These are phyloP conservation scores for Spiromastix sp. DNA, from an alignment of 2,329 filamentous ascomycete genomes.

Conservation along the genomic window DNA sequence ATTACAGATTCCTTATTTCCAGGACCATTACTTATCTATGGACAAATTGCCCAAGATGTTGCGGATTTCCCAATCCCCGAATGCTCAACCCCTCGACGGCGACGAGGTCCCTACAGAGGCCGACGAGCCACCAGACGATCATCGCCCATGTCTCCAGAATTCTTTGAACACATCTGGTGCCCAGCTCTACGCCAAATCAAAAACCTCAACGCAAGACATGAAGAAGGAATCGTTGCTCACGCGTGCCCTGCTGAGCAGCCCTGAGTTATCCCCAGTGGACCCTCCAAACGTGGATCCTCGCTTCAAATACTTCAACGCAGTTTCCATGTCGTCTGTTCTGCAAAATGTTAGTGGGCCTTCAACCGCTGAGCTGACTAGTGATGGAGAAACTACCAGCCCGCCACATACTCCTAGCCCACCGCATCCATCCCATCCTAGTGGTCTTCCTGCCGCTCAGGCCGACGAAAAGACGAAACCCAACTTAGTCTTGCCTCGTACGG, in stretches of 20 bases:
- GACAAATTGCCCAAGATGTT: constrained; percentile 28
- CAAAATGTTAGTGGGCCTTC: constrained; percentile 68
- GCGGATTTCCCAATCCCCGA: constrained; percentile 30
- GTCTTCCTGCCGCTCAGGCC: constrained; percentile 13
- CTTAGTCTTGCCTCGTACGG: constrained; percentile 19
- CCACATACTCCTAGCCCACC: constrained; percentile 84
- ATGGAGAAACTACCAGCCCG: constrained; percentile 81
- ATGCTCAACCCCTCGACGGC: constrained; percentile 31
- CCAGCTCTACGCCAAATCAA: constrained; percentile 37
- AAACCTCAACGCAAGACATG: constrained; percentile 37
- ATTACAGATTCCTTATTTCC: neutral
- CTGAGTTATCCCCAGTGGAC: constrained; percentile 39
- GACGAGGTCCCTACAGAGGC: constrained; percentile 64
- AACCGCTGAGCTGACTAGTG: constrained; percentile 87
- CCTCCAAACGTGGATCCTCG: constrained; percentile 5
- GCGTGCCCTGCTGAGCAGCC: constrained; percentile 62
- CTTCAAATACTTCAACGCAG: constrained; percentile 15
- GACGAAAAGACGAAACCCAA: neutral
- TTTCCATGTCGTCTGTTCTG: constrained; percentile 50
- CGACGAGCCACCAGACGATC: constrained; percentile 75
- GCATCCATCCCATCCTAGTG: constrained; percentile 38
- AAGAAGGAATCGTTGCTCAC: constrained; percentile 77
- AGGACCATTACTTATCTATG: neutral
- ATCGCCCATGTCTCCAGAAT: constrained; percentile 3
- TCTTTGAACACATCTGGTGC: constrained; percentile 18